These are phyloP conservation scores for Diospyros lotus DNA, from an alignment of 148 eudicot species.

Conservation along the genomic window DNA sequence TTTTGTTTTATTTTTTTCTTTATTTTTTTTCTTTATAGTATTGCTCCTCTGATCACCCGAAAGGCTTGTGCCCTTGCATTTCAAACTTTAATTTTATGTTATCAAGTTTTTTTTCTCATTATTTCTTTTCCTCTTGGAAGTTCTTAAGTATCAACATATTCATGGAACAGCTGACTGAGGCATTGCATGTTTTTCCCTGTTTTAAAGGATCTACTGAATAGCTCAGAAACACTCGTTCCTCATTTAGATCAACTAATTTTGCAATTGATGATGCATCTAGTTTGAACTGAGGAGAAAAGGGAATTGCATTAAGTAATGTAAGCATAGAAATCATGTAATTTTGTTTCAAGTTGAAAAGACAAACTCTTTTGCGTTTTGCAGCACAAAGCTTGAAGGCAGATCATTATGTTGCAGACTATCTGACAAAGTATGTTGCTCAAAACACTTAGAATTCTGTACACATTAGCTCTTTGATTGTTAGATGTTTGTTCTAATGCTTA, in stretches of 20 bases:
- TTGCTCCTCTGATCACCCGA: background rate
- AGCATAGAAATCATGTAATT: background rate
- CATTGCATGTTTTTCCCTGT: background rate
- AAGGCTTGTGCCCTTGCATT: background rate
- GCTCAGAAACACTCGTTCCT: background rate
- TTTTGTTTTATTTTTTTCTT: too few species aligned
- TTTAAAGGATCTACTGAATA: background rate
- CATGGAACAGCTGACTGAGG: background rate
- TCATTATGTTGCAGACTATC: slow-evolving; percentile 52
- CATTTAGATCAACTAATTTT: background rate
- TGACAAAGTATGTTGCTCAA: slow-evolving; percentile 28
- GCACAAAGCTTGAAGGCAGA: slow-evolving; percentile 69
- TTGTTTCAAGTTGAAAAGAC: background rate
- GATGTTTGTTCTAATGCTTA: slow-evolving; percentile 12
- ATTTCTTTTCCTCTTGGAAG: too few species aligned
- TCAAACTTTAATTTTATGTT: background rate
- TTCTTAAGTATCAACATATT: background rate
- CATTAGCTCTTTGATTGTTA: background rate
- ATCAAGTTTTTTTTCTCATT: background rate
- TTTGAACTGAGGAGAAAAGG: background rate
- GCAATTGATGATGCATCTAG: background rate
- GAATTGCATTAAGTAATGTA: background rate
- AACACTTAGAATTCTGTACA: background rate
- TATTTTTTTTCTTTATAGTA: background rate
- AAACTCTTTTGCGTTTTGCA: slow-evolving; percentile 22